These are phyloP conservation scores for Coemansia sp. DNA, from an alignment of 192 early-diverging fungal genomes.

Conservation along the genomic window DNA sequence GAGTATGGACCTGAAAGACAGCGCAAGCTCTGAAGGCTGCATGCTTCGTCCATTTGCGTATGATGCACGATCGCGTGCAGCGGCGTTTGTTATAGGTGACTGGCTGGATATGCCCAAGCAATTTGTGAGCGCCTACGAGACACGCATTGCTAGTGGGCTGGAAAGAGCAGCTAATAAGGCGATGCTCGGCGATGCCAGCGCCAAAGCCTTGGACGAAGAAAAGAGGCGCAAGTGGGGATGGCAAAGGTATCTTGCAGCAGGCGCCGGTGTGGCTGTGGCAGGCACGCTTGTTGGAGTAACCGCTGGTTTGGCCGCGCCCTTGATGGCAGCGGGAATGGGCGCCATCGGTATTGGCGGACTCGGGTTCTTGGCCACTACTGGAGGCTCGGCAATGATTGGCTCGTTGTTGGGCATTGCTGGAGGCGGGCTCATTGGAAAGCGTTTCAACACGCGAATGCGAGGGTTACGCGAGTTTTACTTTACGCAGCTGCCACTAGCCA, in stretches of 20 bases:
- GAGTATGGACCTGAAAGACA: background rate
- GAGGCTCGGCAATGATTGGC: constrained; percentile 52
- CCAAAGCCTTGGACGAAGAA: constrained; percentile 26
- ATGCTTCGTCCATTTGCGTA: constrained; percentile 41
- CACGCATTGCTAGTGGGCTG: constrained; percentile 22
- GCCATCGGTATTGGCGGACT: constrained; percentile 51
- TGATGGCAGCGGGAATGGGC: constrained; percentile 57
- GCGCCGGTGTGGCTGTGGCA: constrained; percentile 48
- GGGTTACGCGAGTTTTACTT: constrained; percentile 51
- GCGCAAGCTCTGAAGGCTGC: background rate
- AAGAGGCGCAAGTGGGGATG: constrained; percentile 39
- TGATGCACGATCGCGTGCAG: constrained; percentile 54
- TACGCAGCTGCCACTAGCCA: constrained; percentile 18
- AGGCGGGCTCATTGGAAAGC: constrained; percentile 51
- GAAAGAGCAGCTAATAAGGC: constrained; percentile 30
- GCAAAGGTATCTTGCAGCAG: constrained; percentile 48
- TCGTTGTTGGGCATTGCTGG: constrained; percentile 56
- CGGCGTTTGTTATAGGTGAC: constrained; percentile 38
- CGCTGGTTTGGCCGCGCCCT: constrained; percentile 55
- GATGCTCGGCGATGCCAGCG: constrained; percentile 41
- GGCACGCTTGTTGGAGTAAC: constrained; percentile 55
- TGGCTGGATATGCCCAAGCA: constrained; percentile 47
- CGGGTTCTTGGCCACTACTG: constrained; percentile 46
- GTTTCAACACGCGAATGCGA: constrained; percentile 42
- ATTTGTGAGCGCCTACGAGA: constrained; percentile 36